Percentiles rank a stretch among this genome's conserved stretches.
phyloP scores from a whole-genome alignment of 179 eudicot genomes.

The Amaranthus tricolor region DNA sequence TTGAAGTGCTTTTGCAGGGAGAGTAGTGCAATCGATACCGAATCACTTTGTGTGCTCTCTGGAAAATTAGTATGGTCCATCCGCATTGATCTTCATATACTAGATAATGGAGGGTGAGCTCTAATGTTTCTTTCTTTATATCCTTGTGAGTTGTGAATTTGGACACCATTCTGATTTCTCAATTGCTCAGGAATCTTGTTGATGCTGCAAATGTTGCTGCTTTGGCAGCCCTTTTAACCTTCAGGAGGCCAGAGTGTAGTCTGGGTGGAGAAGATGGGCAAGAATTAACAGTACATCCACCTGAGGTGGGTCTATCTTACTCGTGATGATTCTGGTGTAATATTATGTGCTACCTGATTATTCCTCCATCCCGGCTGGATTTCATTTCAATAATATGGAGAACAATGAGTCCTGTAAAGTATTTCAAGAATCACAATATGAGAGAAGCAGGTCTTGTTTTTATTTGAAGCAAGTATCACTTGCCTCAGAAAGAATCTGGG shows the following conservation, averaged over 20 bases:
- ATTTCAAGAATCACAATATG: not conserved
- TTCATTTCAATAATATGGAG: not conserved
- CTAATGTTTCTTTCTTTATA: not conserved
- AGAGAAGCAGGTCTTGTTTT: no score
- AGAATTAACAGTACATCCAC: conserved; percentile 76
- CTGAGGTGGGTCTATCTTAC: conserved; percentile 50
- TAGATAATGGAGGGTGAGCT: conserved; percentile 88
- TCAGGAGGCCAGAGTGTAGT: conserved; percentile 88
- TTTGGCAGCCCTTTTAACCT: conserved; percentile 76
- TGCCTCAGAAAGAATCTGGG: no score
- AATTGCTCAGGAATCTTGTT: conserved; percentile 68
- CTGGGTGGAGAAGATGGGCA: conserved; percentile 88
- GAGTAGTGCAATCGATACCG: conserved; percentile 94
- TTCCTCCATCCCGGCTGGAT: not conserved
- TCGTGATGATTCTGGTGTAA: not conserved
- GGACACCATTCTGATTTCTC: not conserved
- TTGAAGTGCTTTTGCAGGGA: conserved; percentile 53
- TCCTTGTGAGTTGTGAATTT: not conserved
- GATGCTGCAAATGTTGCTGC: conserved; percentile 98
- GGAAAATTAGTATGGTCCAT: conserved; percentile 91
- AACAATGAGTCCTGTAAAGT: not conserved
- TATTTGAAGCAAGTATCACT: not conserved
- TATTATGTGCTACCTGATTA: not conserved
- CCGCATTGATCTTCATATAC: conserved; percentile 84
- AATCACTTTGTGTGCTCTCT: conserved; percentile 86